Evolutionary conservation across 2,329 filamentous ascomycete species (phyloP), one percentile per base, ranked within the genome.

Genomic region (Golovinomyces cichoracearum): DNA sequence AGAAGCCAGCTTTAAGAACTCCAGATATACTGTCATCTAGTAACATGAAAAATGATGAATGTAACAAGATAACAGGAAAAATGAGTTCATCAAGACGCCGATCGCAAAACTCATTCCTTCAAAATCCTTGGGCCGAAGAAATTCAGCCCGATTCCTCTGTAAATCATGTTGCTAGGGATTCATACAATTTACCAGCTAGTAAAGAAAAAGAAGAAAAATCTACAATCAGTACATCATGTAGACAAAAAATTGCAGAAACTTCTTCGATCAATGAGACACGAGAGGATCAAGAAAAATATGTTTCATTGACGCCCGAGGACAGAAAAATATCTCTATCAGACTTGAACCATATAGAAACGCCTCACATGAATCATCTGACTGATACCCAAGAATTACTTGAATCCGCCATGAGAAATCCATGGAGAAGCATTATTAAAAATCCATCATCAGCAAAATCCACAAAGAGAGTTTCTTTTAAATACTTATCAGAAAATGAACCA

Each of bases 361-460:
- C 26, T 17, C 23, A 19, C 10, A 5, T 19, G n/a, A 13, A 17
- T 19, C 26, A 12, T 17, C 42, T 27, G 19, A 25, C 4, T 9
- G 25, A 48, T 41, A 41, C 12, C 15, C 47, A 48, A 15, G 27
- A n/a, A 21, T 21, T 41, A 9, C 13, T 26, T 27, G 33, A 48
- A 26, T 37, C 35, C 33, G 35, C 47, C 4, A 25, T 44, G n/a
- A 45, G 22, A 38, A 49, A 49, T 45, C 48, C 48, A 45, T 49
- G 48, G 48, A 38, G 19, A 26, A 46, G 31, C 26, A 17, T 22
- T 19, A 19, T 38, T n/a, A 49, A 38, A 35, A 25, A 45, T 15
- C 22, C 19, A 13, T 25, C 13, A 13, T 38, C 41, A 37, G 23
- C 4, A 17, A 45, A 38, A 27, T 15, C 29, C 17, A 35, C 23